These are phyloP conservation scores for Monilinia fructicola DNA, from an alignment of 2,329 filamentous ascomycete species.

Conservation along the genomic window DNA sequence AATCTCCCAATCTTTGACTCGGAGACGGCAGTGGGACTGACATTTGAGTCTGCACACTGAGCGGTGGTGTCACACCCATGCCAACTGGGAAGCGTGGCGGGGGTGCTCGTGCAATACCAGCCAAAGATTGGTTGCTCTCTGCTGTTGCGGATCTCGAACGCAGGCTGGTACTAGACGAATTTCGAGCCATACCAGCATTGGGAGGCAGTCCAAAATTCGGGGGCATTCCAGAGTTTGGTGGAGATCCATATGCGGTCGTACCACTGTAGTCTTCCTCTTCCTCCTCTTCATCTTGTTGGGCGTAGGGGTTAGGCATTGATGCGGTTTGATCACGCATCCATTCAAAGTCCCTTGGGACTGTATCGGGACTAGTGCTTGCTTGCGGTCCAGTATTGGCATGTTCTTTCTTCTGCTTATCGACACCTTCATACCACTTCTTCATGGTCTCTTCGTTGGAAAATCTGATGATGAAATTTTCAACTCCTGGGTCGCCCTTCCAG, in stretches of 20 bases:
- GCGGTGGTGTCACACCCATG: constrained; percentile 46
- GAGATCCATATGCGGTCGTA: constrained; percentile 40
- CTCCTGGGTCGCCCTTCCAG: constrained; percentile 95
- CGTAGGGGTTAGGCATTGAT: constrained; percentile 79
- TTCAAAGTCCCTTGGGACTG: constrained; percentile 64
- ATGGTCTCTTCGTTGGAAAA: constrained; percentile 89
- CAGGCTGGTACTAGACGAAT: constrained; percentile 72
- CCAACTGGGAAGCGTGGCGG: constrained; percentile 68
- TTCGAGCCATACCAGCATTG: constrained; percentile 61
- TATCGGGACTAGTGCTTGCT: constrained; percentile 48
- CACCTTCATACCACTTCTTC: constrained; percentile 84
- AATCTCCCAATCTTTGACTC: constrained; percentile 52
- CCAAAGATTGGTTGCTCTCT: constrained; percentile 63
- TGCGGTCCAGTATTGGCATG: constrained; percentile 51
- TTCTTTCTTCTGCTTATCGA: constrained; percentile 73
- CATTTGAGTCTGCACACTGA: constrained; percentile 67
- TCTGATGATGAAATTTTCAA: constrained; percentile 94
- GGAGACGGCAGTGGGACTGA: constrained; percentile 42
- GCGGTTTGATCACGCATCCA: constrained; percentile 70
- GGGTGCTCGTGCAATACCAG: constrained; percentile 57
- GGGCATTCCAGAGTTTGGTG: constrained; percentile 41
- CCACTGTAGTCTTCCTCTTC: constrained; percentile 53
- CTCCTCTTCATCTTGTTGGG: constrained; percentile 61
- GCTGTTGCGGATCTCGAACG: constrained; percentile 74
- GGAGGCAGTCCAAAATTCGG: constrained; percentile 20